These are phyloP conservation scores for Erythrobasidium hasegawianum DNA, from an alignment of 1,284 basidiomycete genomes.

Conservation along the genomic window DNA sequence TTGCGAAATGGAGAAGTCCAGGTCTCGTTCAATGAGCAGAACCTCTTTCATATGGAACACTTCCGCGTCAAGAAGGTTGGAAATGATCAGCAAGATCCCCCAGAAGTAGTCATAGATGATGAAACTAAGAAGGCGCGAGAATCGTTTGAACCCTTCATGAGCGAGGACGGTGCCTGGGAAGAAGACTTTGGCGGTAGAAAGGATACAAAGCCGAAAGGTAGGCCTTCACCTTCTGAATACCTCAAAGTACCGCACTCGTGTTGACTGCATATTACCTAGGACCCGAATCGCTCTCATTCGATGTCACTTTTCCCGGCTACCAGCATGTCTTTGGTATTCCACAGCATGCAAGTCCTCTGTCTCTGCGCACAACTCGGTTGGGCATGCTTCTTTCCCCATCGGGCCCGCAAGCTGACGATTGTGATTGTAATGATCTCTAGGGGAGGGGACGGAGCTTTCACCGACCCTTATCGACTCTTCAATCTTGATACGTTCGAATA, in stretches of 20 bases:
- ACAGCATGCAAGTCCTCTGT: constrained; percentile 88
- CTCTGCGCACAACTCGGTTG: constrained; percentile 77
- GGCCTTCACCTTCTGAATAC: constrained; percentile 35
- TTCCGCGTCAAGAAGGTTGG: constrained; percentile 66
- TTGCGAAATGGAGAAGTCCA: constrained; percentile 68
- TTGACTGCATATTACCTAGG: constrained; percentile 54
- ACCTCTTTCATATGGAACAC: constrained; percentile 96
- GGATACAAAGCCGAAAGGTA: constrained; percentile 93
- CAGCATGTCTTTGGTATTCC: constrained; percentile 90
- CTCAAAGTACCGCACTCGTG: background rate
- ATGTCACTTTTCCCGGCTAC: constrained; percentile 88
- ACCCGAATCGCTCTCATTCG: constrained; percentile 87
- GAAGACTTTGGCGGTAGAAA: constrained; percentile 81
- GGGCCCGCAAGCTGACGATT: too few relatives aligned
- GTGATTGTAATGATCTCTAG: constrained; percentile 11
- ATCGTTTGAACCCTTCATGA: constrained; percentile 52
- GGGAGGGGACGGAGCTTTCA: constrained; percentile 60
- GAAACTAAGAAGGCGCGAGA: constrained; percentile 64
- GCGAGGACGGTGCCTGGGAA: constrained; percentile 80
- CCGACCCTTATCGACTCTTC: constrained; percentile 90
- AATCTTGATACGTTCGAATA: constrained; percentile 99
- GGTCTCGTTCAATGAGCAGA: constrained; percentile 82
- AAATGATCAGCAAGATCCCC: constrained; percentile 46
- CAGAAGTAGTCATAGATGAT: constrained; percentile 55
- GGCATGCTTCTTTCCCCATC: too few relatives aligned